Evolutionary conservation across 805 yeast species (phyloP).

Genomic region (Blastobotrys attinorum): DNA sequence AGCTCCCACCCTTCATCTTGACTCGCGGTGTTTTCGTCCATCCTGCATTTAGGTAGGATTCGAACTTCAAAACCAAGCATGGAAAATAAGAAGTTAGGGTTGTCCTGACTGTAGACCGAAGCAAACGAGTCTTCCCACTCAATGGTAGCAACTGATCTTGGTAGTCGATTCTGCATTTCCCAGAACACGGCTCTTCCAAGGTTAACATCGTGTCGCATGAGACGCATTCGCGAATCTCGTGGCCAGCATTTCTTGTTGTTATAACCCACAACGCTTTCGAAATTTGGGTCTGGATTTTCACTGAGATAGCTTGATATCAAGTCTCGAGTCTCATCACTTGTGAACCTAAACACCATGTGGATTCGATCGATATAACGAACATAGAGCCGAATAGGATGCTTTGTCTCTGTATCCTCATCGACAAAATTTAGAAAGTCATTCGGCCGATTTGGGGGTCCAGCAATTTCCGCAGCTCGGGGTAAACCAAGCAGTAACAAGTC

Average conservation of each 20-base stretch:
- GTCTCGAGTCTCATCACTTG: slow-evolving; percentile 64
- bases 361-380: slow-evolving; percentile 77
- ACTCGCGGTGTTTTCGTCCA: slow-evolving; percentile 37
- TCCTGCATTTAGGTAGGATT: slow-evolving; percentile 66
- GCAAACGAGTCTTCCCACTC: slow-evolving; percentile 77
- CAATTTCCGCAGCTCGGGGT: slow-evolving; percentile 80
- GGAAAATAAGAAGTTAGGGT: slow-evolving; percentile 78
- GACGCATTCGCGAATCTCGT: slow-evolving; percentile 78
- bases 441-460: slow-evolving; percentile 67
- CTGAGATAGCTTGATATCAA: slow-evolving; percentile 66
- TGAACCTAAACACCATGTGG: slow-evolving; percentile 70
- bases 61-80: slow-evolving; percentile 96
- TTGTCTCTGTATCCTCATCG: slow-evolving; percentile 46
- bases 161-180: slow-evolving; percentile 79
- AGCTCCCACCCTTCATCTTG: slow-evolving; percentile 91
- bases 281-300: slow-evolving; percentile 89
- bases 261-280: slow-evolving; percentile 77
- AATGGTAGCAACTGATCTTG: slow-evolving; percentile 61
- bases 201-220: slow-evolving; percentile 85
- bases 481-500: slow-evolving; percentile 79
- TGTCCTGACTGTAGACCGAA: slow-evolving; percentile 84
- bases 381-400: slow-evolving; percentile 73
- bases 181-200: slow-evolving; percentile 87
- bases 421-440: slow-evolving; percentile 73
- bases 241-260: slow-evolving; percentile 95